Percentiles rank a stretch among this genome's conserved stretches.
These are phyloP conservation scores for Epichloe sp. DNA, from an alignment of 2,329 filamentous ascomycete genomes.

Conservation along the genomic window DNA sequence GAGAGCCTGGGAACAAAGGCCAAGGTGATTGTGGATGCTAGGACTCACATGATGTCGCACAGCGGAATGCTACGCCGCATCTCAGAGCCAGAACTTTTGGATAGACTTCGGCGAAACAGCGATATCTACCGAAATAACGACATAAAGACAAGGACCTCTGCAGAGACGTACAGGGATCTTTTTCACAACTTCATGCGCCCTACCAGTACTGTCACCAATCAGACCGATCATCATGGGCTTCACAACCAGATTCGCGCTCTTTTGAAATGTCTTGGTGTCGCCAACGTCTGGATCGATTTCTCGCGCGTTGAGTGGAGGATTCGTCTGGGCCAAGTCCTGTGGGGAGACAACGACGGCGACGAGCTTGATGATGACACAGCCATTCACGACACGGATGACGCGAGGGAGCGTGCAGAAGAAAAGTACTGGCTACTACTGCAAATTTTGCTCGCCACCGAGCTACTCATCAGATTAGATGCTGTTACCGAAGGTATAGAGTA, in stretches of 20 bases:
- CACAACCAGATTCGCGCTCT: slow-evolving; percentile 58
- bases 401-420: slow-evolving; percentile 43
- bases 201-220: slow-evolving; percentile 41
- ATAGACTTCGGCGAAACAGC: slow-evolving; percentile 43
- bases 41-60: slow-evolving; percentile 41
- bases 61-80: slow-evolving; percentile 41
- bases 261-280: slow-evolving; percentile 48
- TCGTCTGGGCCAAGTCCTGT: slow-evolving; percentile 57
- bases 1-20: slow-evolving; percentile 41
- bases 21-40: slow-evolving; percentile 41
- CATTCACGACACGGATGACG: slow-evolving; percentile 33
- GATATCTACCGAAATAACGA: slow-evolving; percentile 41
- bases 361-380: slow-evolving; percentile 39
- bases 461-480: slow-evolving; percentile 50
- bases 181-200: slow-evolving; percentile 48
- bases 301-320: slow-evolving; percentile 65
- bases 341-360: slow-evolving; percentile 42
- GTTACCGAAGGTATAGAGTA: slow-evolving; percentile 48
- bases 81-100: slow-evolving; percentile 43
- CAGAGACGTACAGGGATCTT: slow-evolving; percentile 48
- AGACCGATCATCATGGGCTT: slow-evolving; percentile 46
- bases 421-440: slow-evolving; percentile 56
- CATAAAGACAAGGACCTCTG: slow-evolving; percentile 35
- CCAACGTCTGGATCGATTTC: slow-evolving; percentile 63
- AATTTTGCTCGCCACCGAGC: slow-evolving; percentile 50